These are phyloP conservation scores for Pisolithus albus DNA, from an alignment of 768 basidiomycete genomes.

Conservation along the genomic window DNA sequence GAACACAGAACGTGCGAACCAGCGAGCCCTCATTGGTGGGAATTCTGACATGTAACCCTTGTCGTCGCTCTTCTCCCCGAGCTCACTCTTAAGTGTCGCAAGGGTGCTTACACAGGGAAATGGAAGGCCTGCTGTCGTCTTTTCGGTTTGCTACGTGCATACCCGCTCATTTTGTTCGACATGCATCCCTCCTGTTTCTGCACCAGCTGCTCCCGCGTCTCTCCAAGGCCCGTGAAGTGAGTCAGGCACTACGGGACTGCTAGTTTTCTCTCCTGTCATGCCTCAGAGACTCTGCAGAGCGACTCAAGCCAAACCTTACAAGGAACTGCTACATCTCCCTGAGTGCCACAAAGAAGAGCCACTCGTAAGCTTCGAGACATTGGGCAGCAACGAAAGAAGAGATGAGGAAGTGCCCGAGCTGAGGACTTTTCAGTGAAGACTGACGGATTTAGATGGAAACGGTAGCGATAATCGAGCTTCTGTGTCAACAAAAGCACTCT, in stretches of 20 bases:
- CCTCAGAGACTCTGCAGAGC: slow-evolving; percentile 50
- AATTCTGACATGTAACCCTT: background rate
- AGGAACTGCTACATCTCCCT: slow-evolving; percentile 50
- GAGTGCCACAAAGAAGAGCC: slow-evolving; percentile 41
- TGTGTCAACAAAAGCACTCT: slow-evolving; percentile 54
- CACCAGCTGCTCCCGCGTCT: slow-evolving; percentile 65
- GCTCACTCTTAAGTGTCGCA: slow-evolving; percentile 54
- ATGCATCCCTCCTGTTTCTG: slow-evolving; percentile 30
- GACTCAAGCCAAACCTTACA: slow-evolving; percentile 45
- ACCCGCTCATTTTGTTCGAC: background rate
- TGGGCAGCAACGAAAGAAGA: slow-evolving; percentile 25
- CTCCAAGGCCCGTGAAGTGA: slow-evolving; percentile 49
- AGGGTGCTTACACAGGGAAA: slow-evolving; percentile 60
- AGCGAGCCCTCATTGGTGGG: slow-evolving; percentile 31
- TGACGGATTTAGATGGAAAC: slow-evolving; percentile 36
- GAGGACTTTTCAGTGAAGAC: slow-evolving; percentile 57
- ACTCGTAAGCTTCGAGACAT: slow-evolving; percentile 39
- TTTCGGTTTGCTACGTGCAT: slow-evolving; percentile 63
- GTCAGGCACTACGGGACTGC: slow-evolving; percentile 53
- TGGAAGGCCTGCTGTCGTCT: slow-evolving; percentile 51
- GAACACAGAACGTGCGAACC: slow-evolving; percentile 48
- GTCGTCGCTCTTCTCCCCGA: slow-evolving; percentile 46
- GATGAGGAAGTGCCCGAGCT: slow-evolving; percentile 36
- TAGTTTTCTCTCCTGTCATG: slow-evolving; percentile 51
- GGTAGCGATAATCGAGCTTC: slow-evolving; percentile 21